Base-by-base conservation (phyloP, 2,329 filamentous ascomycete genomes). In the Ascochyta fabae region DNA sequence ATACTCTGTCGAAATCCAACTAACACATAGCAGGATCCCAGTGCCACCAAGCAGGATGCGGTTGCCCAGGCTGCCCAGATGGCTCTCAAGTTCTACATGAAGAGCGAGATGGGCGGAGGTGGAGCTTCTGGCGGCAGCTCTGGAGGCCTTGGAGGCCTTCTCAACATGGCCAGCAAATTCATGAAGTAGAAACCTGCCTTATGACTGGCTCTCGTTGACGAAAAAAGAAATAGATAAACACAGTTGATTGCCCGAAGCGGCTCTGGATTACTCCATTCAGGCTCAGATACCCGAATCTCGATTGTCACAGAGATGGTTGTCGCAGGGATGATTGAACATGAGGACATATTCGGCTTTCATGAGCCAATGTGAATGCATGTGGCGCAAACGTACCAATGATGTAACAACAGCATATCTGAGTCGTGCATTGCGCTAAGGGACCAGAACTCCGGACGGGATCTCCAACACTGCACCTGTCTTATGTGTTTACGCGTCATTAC, bases 51-150 rank as follows among this genome's bases (percentile, higher is more conserved):
- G 84, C 86, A 96, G 77, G 87, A 86, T 43, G 91, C 87, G 45
- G 80, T 97, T 42, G 86, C 89, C 72, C 81, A 87, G 74, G 93
- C 93, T 3, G 92, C 87, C 1, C 88, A 96, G 82, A 89, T 91
- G 84, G 93, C 92, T 3, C 76, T 96, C 67, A 92, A 96, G 84
- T 89, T 96, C 86, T 96, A 93, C 76, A 79, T 96, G 80, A 93
- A 96, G 84, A 86, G 84, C 66, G 83, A 92, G 73, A 76, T 76
- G 71, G 77, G 79, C 26, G 77, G 77, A 29, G 64, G 71, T 31
- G 69, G 70, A n/a, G 67, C 69, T 12, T 83, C 83, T 19, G 72
- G 78, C 27, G 66, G 70, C 26, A 65, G 68, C 16, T 71, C 70
- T 26, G 83, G 83, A 19, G 76, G 77, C 1, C 75, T 76, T 13